Conservation (phyloP, 768 basidiomycete species). For the Hypholoma sublateritium region DNA sequence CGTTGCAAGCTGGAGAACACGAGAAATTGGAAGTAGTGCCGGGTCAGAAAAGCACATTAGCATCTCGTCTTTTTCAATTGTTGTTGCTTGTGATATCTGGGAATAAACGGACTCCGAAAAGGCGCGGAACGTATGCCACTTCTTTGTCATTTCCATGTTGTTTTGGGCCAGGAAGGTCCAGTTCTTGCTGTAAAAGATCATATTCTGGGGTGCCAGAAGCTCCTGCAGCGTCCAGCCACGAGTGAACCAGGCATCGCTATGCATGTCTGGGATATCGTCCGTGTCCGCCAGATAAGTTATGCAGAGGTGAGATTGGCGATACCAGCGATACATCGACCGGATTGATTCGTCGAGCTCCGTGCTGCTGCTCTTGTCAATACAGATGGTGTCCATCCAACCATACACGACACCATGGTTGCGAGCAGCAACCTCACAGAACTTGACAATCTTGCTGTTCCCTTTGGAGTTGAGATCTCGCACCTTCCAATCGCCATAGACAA, state of each 20-base stretch:
- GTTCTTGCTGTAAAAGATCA: background rate
- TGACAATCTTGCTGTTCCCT: background rate
- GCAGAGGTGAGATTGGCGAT: background rate
- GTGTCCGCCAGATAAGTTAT: conserved; percentile 5
- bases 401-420: background rate
- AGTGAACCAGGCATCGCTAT: background rate
- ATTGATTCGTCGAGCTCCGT: conserved; percentile 9
- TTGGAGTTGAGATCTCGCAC: background rate
- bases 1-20: background rate
- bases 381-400: conserved; percentile 3
- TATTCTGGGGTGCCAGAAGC: background rate
- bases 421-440: conserved; percentile 1
- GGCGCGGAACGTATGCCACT: background rate
- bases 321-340: conserved; percentile 10
- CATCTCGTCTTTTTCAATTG: background rate
- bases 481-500: background rate
- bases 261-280: background rate
- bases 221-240: conserved; percentile 9
- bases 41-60: background rate
- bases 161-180: background rate
- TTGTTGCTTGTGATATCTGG: background rate
- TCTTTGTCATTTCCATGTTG: background rate
- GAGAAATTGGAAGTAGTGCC: background rate
- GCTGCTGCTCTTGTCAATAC: conserved; percentile 8
- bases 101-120: background rate